Conservation (phyloP, 1,284 basidiomycete species). For the Ustilago crameri region DNA sequence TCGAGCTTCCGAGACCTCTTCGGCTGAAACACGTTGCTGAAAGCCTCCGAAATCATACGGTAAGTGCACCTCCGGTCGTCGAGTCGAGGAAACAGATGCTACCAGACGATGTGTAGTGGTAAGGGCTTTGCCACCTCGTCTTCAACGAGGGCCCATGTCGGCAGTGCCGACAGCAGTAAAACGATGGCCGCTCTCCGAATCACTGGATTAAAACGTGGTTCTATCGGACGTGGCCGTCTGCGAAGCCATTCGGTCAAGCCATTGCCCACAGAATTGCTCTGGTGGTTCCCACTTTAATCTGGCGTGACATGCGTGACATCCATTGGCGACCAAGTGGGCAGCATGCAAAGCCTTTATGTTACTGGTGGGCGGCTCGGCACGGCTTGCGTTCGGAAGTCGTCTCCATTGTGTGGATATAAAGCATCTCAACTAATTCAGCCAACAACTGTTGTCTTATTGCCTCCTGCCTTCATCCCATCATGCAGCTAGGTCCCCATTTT, state of each 20-base stretch:
- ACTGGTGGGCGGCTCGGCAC: neutral
- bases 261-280: too few species aligned
- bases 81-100: neutral
- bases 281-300: neutral
- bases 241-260: too few species aligned
- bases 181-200: too few species aligned
- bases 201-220: too few species aligned
- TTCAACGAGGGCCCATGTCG: too few species aligned
- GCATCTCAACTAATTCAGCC: conserved; percentile 12
- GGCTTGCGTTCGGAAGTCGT: neutral
- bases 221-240: too few species aligned
- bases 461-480: conserved; percentile 9
- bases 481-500: conserved; percentile 18
- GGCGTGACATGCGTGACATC: neutral
- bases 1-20: too few species aligned
- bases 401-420: conserved; percentile 10
- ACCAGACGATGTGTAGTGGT: neutral
- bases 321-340: neutral
- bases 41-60: too few species aligned
- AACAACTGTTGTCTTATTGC: conserved; percentile 19
- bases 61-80: neutral
- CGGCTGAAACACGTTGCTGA: too few species aligned
- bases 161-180: too few species aligned
- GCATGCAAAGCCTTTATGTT: neutral
- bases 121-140: too few species aligned